These are phyloP conservation scores for Epithele typhae DNA, from an alignment of 768 basidiomycete species.

Conservation along the genomic window DNA sequence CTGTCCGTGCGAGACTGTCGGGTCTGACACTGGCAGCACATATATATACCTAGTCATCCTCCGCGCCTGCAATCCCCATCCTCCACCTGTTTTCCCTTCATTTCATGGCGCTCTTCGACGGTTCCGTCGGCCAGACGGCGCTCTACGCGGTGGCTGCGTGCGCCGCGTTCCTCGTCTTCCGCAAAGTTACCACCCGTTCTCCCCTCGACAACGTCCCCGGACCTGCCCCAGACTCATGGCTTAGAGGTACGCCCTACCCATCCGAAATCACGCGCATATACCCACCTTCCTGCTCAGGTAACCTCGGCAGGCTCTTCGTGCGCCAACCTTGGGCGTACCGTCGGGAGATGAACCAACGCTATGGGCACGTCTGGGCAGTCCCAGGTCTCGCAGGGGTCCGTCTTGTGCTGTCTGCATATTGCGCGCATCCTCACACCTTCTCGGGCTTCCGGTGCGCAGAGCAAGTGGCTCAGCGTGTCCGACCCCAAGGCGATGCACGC, in stretches of 20 bases:
- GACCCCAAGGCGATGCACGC: slow-evolving; percentile 44
- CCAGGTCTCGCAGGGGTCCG: slow-evolving; percentile 34
- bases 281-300: slow-evolving; percentile 22
- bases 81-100: background rate
- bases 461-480: slow-evolving; percentile 30
- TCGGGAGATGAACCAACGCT: slow-evolving; percentile 28
- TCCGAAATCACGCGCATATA: background rate
- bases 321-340: slow-evolving; percentile 36
- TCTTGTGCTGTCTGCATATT: background rate
- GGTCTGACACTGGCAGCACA: too few relatives aligned
- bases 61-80: too few relatives aligned
- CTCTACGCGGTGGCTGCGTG: slow-evolving; percentile 1
- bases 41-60: too few relatives aligned
- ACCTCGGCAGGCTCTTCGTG: slow-evolving; percentile 29
- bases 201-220: slow-evolving; percentile 12
- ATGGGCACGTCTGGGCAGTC: slow-evolving; percentile 30
- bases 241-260: slow-evolving; percentile 2
- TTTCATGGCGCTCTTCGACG: slow-evolving; percentile 7
- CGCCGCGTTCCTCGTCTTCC: too few relatives aligned
- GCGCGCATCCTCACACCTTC: background rate
- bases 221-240: slow-evolving; percentile 1
- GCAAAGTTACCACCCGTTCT: too few relatives aligned
- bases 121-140: slow-evolving; percentile 2
- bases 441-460: slow-evolving; percentile 18
- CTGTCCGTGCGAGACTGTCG: too few relatives aligned